Percentiles rank a stretch among this genome's conserved stretches.
phyloP scores from a whole-genome alignment of 176 grass and related monocot species.

The Triticum urartu region DNA sequence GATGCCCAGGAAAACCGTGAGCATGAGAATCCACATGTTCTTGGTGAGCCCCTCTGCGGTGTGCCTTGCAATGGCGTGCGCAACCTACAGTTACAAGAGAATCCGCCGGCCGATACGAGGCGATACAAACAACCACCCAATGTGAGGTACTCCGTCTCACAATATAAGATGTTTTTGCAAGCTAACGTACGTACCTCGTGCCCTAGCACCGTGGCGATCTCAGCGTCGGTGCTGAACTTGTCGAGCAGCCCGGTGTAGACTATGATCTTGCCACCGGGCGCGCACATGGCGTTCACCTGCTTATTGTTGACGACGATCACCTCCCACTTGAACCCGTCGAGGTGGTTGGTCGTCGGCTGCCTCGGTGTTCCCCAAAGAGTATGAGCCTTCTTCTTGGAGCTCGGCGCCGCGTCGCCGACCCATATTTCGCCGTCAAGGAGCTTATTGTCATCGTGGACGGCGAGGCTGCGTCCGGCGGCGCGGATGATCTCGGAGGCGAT shows the following conservation, averaged over 20 bases:
- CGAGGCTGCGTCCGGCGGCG: neutral
- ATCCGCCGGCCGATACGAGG: no score
- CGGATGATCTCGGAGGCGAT: neutral
- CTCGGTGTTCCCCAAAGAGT: no score
- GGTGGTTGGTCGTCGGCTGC: neutral
- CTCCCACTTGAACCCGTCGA: neutral
- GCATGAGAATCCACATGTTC: neutral
- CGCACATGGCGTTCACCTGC: neutral
- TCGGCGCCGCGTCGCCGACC: neutral
- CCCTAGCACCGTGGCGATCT: neutral
- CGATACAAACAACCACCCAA: no score
- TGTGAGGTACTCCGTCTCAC: no score
- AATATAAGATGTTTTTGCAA: no score
- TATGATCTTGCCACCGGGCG: neutral
- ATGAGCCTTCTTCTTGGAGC: neutral
- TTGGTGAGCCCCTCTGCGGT: slow-evolving; percentile 41
- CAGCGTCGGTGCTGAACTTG: neutral
- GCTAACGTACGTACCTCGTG: neutral
- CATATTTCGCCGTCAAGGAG: no score
- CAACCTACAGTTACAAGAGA: slow-evolving; percentile 43
- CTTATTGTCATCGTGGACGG: no score
- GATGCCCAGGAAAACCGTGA: slow-evolving; percentile 28
- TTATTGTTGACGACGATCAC: neutral
- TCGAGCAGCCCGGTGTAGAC: neutral
- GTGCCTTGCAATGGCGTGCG: slow-evolving; percentile 72